A percentile compares a stretch with the other conserved stretches of the same genome.
phyloP scores from a whole-genome alignment of 306 rosid genomes.

The barrel medic (Medicago truncatula) region DNA sequence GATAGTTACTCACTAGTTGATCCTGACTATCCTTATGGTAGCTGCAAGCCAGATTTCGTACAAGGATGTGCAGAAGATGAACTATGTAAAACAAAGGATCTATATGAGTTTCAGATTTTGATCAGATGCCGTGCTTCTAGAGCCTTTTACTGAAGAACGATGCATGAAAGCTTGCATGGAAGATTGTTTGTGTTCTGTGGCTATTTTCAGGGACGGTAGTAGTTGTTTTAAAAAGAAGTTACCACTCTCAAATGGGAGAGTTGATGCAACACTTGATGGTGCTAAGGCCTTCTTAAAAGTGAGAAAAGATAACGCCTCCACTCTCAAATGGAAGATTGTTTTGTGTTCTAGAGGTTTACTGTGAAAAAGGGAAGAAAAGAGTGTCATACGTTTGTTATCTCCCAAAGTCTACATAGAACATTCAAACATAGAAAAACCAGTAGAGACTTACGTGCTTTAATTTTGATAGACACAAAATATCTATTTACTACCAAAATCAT shows the following conservation, averaged over 20 bases:
- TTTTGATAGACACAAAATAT: neutral
- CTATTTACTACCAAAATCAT: neutral
- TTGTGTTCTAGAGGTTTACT: no score
- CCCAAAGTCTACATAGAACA: neutral
- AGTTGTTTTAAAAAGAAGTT: neutral
- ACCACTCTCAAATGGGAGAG: neutral
- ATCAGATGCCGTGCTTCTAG: conserved; percentile 39
- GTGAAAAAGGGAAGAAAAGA: no score
- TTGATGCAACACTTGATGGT: neutral
- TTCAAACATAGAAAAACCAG: neutral
- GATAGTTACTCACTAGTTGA: neutral
- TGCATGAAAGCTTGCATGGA: conserved; percentile 51
- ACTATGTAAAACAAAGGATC: conserved; percentile 16
- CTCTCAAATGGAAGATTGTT: no score
- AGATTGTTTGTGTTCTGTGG: conserved; percentile 48
- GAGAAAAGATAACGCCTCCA: conserved; percentile 48
- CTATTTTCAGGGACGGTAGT: neutral
- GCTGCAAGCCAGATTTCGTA: neutral
- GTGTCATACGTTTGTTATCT: neutral
- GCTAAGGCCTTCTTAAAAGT: conserved; percentile 48
- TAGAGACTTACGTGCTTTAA: neutral
- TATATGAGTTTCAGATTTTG: conserved; percentile 28
- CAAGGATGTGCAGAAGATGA: neutral
- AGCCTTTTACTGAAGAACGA: conserved; percentile 33
- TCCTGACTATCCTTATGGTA: neutral